Conservation (phyloP, 306 rosid species). For the Castanea mollissima region DNA sequence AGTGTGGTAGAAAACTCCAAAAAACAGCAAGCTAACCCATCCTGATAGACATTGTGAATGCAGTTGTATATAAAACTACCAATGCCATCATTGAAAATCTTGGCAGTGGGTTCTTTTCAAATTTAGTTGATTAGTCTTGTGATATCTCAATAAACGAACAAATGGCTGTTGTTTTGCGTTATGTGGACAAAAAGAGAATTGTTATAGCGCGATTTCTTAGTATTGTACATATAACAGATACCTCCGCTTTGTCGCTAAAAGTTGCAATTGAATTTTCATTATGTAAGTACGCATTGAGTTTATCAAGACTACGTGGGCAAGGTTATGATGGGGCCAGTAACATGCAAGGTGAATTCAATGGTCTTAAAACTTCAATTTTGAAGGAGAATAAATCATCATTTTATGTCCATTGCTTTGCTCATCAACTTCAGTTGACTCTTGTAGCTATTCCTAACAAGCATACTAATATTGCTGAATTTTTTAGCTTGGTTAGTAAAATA, state of each 20-base stretch:
- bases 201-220: background rate
- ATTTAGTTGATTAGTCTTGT: background rate
- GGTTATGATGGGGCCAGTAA: conserved; percentile 16
- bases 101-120: background rate
- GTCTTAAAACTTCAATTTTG: background rate
- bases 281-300: background rate
- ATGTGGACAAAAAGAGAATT: background rate
- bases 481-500: background rate
- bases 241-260: background rate
- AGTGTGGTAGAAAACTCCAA: background rate
- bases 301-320: background rate
- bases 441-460: background rate
- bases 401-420: conserved; percentile 15
- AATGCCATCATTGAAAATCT: background rate
- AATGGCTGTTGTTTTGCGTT: background rate
- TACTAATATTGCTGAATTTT: background rate
- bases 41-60: background rate
- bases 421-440: conserved; percentile 8
- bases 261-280: background rate
- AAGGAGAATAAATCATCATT: background rate
- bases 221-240: background rate
- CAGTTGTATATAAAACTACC: background rate
- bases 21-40: background rate
- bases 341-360: background rate
- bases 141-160: background rate